Percentiles rank a stretch among this genome's conserved stretches.
Conservation (phyloP, 208 protist species). For the Trypanosoma lewisi region DNA sequence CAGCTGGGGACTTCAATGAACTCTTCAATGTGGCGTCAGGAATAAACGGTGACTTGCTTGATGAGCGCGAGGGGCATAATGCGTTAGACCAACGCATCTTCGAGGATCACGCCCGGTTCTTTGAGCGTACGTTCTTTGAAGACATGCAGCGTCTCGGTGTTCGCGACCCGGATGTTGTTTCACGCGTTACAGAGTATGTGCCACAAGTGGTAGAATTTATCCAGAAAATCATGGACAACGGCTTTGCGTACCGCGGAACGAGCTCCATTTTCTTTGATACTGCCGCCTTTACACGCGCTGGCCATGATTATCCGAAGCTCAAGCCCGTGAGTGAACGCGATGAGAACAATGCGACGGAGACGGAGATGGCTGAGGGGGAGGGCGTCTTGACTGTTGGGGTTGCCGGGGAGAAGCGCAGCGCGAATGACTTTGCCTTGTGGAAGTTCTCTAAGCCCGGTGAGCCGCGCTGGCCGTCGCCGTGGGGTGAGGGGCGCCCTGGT, state of each 20-base stretch:
- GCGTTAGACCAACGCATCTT: constrained; percentile 89
- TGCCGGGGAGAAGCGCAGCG: constrained; percentile 85
- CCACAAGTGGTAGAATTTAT: constrained; percentile 94
- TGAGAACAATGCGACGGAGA: constrained; percentile 66
- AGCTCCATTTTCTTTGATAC: constrained; percentile 97
- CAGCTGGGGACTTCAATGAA: constrained; percentile 32
- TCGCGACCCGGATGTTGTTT: constrained; percentile 89
- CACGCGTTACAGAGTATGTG: constrained; percentile 98
- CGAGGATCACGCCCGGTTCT: constrained; percentile 77
- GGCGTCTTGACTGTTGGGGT: constrained; percentile 51
- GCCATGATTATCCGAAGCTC: constrained; percentile 94
- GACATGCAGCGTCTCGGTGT: constrained; percentile 92
- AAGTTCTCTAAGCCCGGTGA: constrained; percentile 95
- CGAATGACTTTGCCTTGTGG: constrained; percentile 98
- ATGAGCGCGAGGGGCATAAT: constrained; percentile 57
- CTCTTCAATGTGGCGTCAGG: constrained; percentile 61
- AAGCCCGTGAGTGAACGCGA: constrained; percentile 47
- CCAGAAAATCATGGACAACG: constrained; percentile 95
- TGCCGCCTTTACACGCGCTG: constrained; percentile 69
- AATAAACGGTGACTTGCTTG: constrained; percentile 81
- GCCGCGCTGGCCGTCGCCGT: constrained; percentile 93
- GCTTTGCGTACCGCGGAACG: constrained; percentile 92
- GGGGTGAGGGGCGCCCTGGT: constrained; percentile 95
- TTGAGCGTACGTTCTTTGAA: constrained; percentile 92
- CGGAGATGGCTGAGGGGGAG: constrained; percentile 93